phyloP scores from a whole-genome alignment of 192 early-diverging fungal genomes.

The Lobosporangium transversale region DNA sequence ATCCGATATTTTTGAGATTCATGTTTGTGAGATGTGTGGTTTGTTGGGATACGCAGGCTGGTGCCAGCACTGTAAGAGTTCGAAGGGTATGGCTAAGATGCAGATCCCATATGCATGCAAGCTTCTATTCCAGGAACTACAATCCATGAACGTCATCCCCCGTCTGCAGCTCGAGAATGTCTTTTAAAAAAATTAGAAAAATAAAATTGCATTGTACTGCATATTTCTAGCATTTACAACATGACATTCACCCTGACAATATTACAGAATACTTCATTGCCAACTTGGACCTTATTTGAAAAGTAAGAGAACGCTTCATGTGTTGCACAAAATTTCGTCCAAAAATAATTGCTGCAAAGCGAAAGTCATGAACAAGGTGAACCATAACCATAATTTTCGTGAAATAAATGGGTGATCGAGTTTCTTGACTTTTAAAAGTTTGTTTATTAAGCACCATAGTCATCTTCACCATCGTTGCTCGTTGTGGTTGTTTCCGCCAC shows the following conservation, averaged over 20 bases:
- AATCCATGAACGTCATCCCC: constrained; percentile 95
- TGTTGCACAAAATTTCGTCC: too few species aligned
- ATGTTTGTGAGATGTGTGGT: constrained; percentile 92
- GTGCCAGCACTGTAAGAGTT: constrained; percentile 92
- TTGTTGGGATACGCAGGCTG: constrained; percentile 89
- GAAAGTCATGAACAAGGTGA: too few species aligned
- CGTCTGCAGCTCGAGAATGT: constrained; percentile 56
- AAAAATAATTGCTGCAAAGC: too few species aligned
- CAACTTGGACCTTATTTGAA: not conserved
- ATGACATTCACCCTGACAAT: not conserved
- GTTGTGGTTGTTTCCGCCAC: too few species aligned
- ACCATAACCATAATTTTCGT: too few species aligned
- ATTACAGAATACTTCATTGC: not conserved
- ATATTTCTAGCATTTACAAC: too few species aligned
- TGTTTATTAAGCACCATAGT: too few species aligned
- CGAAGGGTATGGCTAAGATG: constrained; percentile 86
- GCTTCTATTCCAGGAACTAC: constrained; percentile 97
- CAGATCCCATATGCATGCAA: constrained; percentile 98
- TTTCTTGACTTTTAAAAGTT: too few species aligned
- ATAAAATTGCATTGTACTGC: not conserved
- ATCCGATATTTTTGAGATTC: constrained; percentile 92
- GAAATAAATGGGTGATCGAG: too few species aligned
- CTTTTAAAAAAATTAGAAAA: constrained; percentile 14
- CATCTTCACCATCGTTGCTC: too few species aligned
- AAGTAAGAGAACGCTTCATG: too few species aligned